Evolutionary conservation across 2,329 filamentous ascomycete species (phyloP), one percentile per base, ranked within the genome.

Genomic region (Alternaria viburni): DNA sequence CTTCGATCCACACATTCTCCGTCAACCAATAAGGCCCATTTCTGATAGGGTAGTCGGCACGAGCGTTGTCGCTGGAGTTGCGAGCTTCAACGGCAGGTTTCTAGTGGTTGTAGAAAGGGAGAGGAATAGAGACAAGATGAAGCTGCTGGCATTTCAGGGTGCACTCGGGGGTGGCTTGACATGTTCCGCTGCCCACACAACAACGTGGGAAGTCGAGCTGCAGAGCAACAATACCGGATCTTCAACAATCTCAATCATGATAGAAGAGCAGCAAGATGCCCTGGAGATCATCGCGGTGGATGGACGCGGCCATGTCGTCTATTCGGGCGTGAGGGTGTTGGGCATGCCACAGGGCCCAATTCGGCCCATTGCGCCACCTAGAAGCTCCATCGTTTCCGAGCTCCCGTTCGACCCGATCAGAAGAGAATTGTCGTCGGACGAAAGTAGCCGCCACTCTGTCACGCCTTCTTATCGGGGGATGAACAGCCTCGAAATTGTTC

Each of bases 281-380:
- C 56, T 73, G 17, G 57, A 70, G 11, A 58, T 73, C 23, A 60
- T 59, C n/a, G 69, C 68, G 2, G 62, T 70, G 19, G 69, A 73
- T 49, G 65, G 68, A 26, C 58, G 57, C 7, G 64, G 69, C 5
- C 58, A 67, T 57, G 23, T 73, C 5, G 26, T 66, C 4, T 64
- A 25, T 44, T 66, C 65, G 12, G 57, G 62, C 6, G 54, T 70
- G 30, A 69, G 64, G 45, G 65, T 69, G 13, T 65, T 59, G 32
- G 57, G 58, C 3, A 66, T 69, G 68, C 68, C 59, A 32, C 25
- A 57, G 32, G 23, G 41, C 12, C 52, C 44, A n/a, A 23, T 17
- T 13, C 13, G 3, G 5, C 46, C 49, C 28, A 41, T 54, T 3
- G 44, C 46, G 13, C 36, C 45, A 46, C 46, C 25, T 2, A 61